Conservation (phyloP, 306 rosid species). For the Pyrus pyrifolia region DNA sequence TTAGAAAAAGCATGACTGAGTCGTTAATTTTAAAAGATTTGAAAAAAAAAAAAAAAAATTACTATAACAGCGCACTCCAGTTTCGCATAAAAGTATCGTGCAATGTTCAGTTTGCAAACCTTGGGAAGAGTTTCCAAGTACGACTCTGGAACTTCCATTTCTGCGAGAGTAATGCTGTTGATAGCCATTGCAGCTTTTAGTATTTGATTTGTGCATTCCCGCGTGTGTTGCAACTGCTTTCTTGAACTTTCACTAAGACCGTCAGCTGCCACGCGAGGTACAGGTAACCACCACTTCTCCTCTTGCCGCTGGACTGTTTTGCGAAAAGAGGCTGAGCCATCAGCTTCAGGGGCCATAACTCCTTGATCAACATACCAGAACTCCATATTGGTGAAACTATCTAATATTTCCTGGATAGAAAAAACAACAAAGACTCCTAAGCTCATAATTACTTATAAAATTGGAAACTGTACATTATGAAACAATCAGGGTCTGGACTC, state of each 20-base stretch:
- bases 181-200: slow-evolving; percentile 87
- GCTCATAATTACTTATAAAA: neutral
- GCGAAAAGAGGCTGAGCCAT: slow-evolving; percentile 77
- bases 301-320: slow-evolving; percentile 74
- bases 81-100: neutral
- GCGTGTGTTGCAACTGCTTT: slow-evolving; percentile 67
- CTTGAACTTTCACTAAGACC: slow-evolving; percentile 74
- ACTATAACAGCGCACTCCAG: neutral
- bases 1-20: neutral
- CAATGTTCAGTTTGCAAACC: slow-evolving; percentile 25
- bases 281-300: slow-evolving; percentile 99
- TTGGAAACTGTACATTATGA: neutral
- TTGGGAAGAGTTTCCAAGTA: slow-evolving; percentile 81
- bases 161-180: slow-evolving; percentile 64
- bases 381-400: slow-evolving; percentile 52
- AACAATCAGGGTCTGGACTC: slow-evolving; percentile 1
- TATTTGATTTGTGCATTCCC: slow-evolving; percentile 76
- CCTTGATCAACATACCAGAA: slow-evolving; percentile 99
- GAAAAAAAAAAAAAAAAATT: neutral
- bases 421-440: neutral
- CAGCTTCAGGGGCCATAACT: slow-evolving; percentile 56
- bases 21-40: neutral
- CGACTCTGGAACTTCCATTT: slow-evolving; percentile 88
- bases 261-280: slow-evolving; percentile 73
- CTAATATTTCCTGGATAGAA: slow-evolving; percentile 60